Conservation (phyloP, 2,329 filamentous ascomycete species). For the Lasiodiplodia hormozganensis region DNA sequence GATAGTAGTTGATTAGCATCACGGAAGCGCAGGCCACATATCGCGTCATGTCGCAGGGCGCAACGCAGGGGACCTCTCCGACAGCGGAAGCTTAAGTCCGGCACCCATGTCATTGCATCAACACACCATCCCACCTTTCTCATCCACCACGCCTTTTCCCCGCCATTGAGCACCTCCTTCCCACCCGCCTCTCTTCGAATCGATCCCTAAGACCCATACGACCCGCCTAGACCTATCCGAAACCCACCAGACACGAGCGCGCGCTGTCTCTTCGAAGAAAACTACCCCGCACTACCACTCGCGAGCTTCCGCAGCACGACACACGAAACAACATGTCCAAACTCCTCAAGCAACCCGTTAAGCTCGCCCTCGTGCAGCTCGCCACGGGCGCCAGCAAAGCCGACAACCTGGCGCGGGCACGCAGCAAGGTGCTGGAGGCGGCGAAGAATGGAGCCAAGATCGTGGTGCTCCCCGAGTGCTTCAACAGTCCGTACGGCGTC, state of each 20-base stretch:
- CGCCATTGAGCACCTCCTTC: not conserved
- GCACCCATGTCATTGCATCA: slow-evolving; percentile 19
- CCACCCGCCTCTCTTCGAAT: no score
- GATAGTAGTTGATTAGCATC: no score
- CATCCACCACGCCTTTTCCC: not conserved
- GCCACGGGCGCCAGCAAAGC: slow-evolving; percentile 72
- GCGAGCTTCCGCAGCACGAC: not conserved
- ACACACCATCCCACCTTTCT: slow-evolving; percentile 21
- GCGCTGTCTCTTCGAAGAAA: not conserved
- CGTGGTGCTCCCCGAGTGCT: slow-evolving; percentile 95
- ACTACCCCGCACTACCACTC: not conserved
- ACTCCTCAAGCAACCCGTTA: slow-evolving; percentile 46
- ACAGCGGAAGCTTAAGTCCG: slow-evolving; percentile 23
- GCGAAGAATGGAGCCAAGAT: slow-evolving; percentile 77
- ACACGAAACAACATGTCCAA: slow-evolving; percentile 14
- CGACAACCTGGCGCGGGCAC: slow-evolving; percentile 81
- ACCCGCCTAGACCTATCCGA: not conserved
- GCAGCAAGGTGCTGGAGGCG: slow-evolving; percentile 82
- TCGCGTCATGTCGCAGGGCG: not conserved
- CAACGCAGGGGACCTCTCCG: not conserved
- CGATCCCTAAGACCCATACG: not conserved
- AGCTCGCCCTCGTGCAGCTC: slow-evolving; percentile 57
- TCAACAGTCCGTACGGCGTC: slow-evolving; percentile 96
- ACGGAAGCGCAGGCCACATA: no score
- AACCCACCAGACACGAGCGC: not conserved